These are phyloP conservation scores for Cladophialophora yegresii DNA, from an alignment of 2,329 filamentous ascomycete species.

Conservation along the genomic window DNA sequence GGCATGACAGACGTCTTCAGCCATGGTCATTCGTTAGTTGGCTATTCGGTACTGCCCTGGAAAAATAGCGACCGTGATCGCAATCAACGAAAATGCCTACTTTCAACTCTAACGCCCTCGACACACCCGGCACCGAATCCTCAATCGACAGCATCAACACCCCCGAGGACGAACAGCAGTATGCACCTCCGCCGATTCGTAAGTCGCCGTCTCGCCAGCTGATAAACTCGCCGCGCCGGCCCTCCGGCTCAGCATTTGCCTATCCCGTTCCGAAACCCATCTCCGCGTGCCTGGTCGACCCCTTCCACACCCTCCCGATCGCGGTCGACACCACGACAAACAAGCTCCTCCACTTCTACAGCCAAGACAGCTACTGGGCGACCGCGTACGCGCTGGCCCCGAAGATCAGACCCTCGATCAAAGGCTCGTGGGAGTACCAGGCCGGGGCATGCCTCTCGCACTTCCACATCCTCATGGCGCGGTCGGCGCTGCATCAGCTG, in stretches of 20 bases:
- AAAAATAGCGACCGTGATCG: neutral
- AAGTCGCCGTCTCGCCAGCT: constrained; percentile 11
- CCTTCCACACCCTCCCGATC: constrained; percentile 22
- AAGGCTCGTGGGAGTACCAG: constrained; percentile 30
- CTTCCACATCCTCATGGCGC: constrained; percentile 29
- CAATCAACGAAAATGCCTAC: neutral
- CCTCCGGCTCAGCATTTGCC: neutral
- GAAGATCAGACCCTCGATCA: constrained; percentile 24
- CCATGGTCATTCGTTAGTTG: too few species aligned
- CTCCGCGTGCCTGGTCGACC: constrained; percentile 28
- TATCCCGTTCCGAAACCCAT: constrained; percentile 12
- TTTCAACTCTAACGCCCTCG: neutral
- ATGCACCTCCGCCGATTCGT: neutral
- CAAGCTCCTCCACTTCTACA: constrained; percentile 27
- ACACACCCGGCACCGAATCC: neutral
- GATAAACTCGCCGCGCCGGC: constrained; percentile 8
- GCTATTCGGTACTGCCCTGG: neutral
- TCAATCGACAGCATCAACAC: constrained; percentile 3
- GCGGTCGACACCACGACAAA: constrained; percentile 25
- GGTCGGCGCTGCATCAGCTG: constrained; percentile 27
- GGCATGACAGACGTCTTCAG: neutral
- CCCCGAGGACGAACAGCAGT: neutral
- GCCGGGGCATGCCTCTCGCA: constrained; percentile 21
- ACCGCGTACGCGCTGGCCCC: constrained; percentile 25
- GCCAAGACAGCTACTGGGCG: constrained; percentile 25